Base-by-base conservation (phyloP, 257 asterid species). In the Lantana camara region DNA sequence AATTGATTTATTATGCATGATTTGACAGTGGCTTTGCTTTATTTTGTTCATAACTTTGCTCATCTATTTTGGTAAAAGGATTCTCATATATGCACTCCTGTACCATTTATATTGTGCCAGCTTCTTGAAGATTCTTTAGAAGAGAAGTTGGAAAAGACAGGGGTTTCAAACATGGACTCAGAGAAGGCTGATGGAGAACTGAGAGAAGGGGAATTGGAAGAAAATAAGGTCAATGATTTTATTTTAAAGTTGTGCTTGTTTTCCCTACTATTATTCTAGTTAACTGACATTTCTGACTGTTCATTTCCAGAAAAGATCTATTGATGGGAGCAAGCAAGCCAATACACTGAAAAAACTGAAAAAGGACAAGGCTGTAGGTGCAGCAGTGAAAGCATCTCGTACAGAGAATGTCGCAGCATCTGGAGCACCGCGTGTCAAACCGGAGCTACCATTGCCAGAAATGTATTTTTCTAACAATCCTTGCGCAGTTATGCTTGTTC, bases 91-190 rank as follows among this genome's bases (percentile, higher is more conserved):
- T 54, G 20, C 45, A 24, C 63, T 72, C 65, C 67, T 52, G 67
- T 61, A 45, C 55, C 41, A 59, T 64, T 57, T 69, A 60, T 61
- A 71, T 73, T 82, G 73, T 61, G 13, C 47, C 85, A 91, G 98
- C 74, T 94, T 81, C 95, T 94, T 78, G 99, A 94, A 82, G 99
- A 94, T 80, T 81, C 89, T 50, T 62, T 88, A 74, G 97, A 85
- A 74, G 99, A 94, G 60, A 89, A 85, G 79, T 79, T 87, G 85
- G 99, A 93, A 57, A 93, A 88, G 80, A 47, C 81, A 0, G 95
- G 90, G 57, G 88, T 67, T 74, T 42, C 78, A 29, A 75, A 74
- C 70, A 71, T 63, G 46, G 98, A 92, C 57, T 61, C 87, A 2
- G 99, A 88, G 63, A 94, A 88, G 75, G 82, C 71, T 2, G 96